A percentile compares a stretch with the other conserved stretches of the same genome.
Conservation (phyloP, 202 grass and related monocot genomes). For the Zizania palustris region DNA sequence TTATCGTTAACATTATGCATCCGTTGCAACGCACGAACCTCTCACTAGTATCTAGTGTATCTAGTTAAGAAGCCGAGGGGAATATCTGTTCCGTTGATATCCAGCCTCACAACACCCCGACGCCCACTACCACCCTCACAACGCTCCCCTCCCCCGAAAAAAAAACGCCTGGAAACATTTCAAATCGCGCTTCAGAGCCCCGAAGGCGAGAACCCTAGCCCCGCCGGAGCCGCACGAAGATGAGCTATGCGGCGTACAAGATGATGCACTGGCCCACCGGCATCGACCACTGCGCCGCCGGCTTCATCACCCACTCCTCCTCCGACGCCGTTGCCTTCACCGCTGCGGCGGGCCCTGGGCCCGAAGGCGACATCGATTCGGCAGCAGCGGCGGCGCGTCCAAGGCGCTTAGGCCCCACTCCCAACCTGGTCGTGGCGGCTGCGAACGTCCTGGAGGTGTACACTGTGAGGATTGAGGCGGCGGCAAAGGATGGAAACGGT, state of each 20-base stretch:
- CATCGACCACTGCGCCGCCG: constrained; percentile 76
- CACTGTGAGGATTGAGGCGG: constrained; percentile 56
- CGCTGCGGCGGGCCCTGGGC: neutral
- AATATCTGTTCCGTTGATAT: too few relatives aligned
- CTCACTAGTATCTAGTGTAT: too few relatives aligned
- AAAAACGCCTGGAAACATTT: neutral
- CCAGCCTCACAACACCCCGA: too few relatives aligned
- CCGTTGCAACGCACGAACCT: too few relatives aligned
- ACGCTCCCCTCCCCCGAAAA: too few relatives aligned
- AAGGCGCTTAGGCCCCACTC: constrained; percentile 41
- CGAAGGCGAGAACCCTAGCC: neutral
- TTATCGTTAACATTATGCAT: too few relatives aligned
- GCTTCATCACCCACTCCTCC: constrained; percentile 70
- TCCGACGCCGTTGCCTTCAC: constrained; percentile 26
- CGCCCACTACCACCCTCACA: too few relatives aligned
- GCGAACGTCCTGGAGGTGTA: constrained; percentile 88
- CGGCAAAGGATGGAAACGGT: constrained; percentile 27
- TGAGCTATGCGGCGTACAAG: constrained; percentile 96
- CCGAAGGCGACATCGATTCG: constrained; percentile 51
- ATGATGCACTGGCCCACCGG: constrained; percentile 83
- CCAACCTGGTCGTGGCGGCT: constrained; percentile 79
- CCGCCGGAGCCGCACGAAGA: constrained; percentile 19
- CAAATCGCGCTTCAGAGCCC: constrained; percentile 35
- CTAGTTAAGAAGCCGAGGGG: too few relatives aligned
- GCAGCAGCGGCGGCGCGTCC: constrained; percentile 28